Evolutionary conservation across 176 grass and related monocot species (phyloP).

Genomic region (Bothriochloa decipiens): DNA sequence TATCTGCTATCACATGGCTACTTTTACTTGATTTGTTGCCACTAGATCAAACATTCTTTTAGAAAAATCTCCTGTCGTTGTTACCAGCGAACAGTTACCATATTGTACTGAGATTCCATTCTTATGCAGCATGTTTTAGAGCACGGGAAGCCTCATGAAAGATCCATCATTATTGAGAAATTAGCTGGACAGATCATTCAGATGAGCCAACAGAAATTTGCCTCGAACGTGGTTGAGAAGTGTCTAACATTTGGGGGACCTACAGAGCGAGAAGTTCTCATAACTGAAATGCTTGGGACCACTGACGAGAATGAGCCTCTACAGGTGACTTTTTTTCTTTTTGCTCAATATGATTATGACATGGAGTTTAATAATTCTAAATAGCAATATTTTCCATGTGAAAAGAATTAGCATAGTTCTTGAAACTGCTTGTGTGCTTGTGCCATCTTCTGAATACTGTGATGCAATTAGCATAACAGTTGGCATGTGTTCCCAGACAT

Average conservation of each 20-base stretch:
- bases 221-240: conserved; percentile 96
- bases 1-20: neutral
- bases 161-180: conserved; percentile 83
- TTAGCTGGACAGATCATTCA: conserved; percentile 94
- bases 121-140: conserved; percentile 86
- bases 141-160: conserved; percentile 81
- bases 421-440: neutral
- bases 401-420: neutral
- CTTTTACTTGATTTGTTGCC: neutral
- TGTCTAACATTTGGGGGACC: conserved; percentile 88
- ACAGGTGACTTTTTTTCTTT: conserved; percentile 53
- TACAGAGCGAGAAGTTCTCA: conserved; percentile 73
- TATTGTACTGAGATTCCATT: conserved; percentile 13
- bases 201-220: conserved; percentile 99
- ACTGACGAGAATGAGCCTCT: conserved; percentile 96
- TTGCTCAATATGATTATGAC: neutral
- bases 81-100: neutral
- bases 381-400: neutral
- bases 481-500: neutral
- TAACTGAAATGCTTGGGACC: conserved; percentile 94
- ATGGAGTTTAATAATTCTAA: neutral
- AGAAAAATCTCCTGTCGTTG: neutral
- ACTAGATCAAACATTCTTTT: neutral
- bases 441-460: neutral
- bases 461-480: conserved; percentile 12